Base-by-base conservation (phyloP, 2,329 filamentous ascomycete genomes). In the Xylariaceae sp. region DNA sequence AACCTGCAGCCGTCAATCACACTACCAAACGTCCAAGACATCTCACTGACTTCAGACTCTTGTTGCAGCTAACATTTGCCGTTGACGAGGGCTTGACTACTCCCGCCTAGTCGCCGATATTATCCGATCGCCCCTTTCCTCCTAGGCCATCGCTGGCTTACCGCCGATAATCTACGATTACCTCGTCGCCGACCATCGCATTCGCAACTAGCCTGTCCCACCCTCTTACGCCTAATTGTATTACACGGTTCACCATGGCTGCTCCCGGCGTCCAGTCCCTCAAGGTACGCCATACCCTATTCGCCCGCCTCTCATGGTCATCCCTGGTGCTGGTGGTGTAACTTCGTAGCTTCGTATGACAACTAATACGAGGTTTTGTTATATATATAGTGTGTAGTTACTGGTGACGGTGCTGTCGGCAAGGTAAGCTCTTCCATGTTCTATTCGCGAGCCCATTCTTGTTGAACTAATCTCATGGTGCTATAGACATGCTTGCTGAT, bases 371-470 rank as follows among this genome's bases (percentile, higher is more conserved):
- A 59, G 58, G 60, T 53, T 41, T 10, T 64, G 44, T 30, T 30
- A 30, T 30, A 30, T 30, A 30, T 71, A 61, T 69, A 97, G 92
- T 99, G 94, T 77, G 94, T 99, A 74, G 94, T 99, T 73, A 97
- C 94, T 65, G 94, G 94, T 80, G 94, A 99, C 77, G 94, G 94
- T 90, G 94, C 94, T 74, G 94, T 99, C 71, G 94, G 94, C 78
- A 99, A 99, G 86, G 92, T 96, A 78, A 77, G 80, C 75, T 59
- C 49, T 51, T 35, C 59, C 60, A 10, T 17, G 4, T 30, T 4
- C 23, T 30, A 30, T 30, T 30, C 23, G 23, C 23, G 23, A 30
- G 23, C 23, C 23, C 23, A 30, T 30, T 15, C 13, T 11, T 9
- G 37, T 23, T 18, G 9, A 39, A 37, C 30, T n/a, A 17, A 4